Percentiles rank a stretch among this genome's conserved stretches.
Evolutionary conservation across 2,329 filamentous ascomycete species (phyloP).

Genomic region (Ophiostoma fasciatum): DNA sequence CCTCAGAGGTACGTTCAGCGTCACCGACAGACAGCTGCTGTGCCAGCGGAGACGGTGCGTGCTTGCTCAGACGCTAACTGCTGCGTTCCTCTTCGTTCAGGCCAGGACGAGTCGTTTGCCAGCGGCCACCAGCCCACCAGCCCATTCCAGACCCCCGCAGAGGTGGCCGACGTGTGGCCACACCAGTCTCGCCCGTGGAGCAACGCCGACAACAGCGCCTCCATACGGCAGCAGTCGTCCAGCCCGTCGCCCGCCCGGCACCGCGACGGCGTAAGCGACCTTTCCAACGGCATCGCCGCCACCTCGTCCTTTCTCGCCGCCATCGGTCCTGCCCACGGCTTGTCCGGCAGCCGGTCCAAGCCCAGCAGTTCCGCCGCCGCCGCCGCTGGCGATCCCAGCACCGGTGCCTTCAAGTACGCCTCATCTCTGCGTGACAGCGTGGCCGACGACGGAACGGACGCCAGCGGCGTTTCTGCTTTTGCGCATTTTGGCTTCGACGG

Average conservation of each 20-base stretch:
- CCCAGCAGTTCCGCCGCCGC: constrained; percentile 23
- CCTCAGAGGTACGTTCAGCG: constrained; percentile 39
- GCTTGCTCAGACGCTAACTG: too few species aligned
- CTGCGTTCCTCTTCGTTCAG: not conserved
- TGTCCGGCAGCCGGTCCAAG: constrained; percentile 19
- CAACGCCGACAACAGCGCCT: constrained; percentile 29
- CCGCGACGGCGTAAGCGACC: constrained; percentile 28
- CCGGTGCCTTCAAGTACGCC: constrained; percentile 27
- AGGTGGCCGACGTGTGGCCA: constrained; percentile 4
- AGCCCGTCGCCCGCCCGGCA: constrained; percentile 44
- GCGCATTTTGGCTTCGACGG: constrained; percentile 2
- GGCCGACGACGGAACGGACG: not conserved
- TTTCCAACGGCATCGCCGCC: constrained; percentile 26
- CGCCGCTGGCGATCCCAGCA: too few species aligned
- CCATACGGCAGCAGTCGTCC: constrained; percentile 27
- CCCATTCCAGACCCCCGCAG: constrained; percentile 1
- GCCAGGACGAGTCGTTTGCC: constrained; percentile 21
- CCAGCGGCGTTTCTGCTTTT: not conserved
- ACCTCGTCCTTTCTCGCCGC: constrained; percentile 27
- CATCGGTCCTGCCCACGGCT: constrained; percentile 24
- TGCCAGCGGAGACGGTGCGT: too few species aligned
- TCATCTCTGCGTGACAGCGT: constrained; percentile 4
- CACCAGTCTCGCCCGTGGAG: constrained; percentile 43
- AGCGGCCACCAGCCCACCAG: not conserved
- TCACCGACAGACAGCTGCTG: too few species aligned